Conservation (phyloP, 2,329 filamentous ascomycete genomes). For the Pseudogymnoascus sp. region DNA sequence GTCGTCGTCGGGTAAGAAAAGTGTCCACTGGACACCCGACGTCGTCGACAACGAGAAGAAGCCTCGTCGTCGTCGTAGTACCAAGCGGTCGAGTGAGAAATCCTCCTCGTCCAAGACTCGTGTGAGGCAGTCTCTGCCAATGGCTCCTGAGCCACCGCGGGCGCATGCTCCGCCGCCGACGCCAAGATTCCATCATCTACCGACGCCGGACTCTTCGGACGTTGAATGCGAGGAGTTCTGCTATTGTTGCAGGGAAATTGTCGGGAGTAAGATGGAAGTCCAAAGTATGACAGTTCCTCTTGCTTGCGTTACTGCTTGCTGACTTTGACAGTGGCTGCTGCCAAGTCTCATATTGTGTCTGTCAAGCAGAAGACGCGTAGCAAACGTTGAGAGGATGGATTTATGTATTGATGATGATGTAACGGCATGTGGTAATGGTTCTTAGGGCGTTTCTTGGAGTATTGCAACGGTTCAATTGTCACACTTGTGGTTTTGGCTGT, state of each 20-base stretch:
- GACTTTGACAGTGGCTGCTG: conserved; percentile 17
- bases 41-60: conserved; percentile 15
- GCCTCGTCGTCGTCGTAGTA: not conserved
- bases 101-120: not conserved
- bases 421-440: not conserved
- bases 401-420: conserved; percentile 4
- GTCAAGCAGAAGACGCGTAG: not conserved
- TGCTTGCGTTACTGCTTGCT: conserved; percentile 12
- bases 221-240: conserved; percentile 15
- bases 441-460: not conserved
- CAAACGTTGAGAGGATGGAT: not conserved
- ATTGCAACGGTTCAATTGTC: not conserved
- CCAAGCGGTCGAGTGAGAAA: not conserved
- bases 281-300: not conserved
- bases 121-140: not conserved
- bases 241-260: conserved; percentile 7
- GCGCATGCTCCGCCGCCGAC: conserved; percentile 17
- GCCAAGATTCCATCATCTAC: conserved; percentile 19
- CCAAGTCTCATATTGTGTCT: conserved; percentile 16
- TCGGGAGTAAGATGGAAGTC: not conserved
- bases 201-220: conserved; percentile 22
- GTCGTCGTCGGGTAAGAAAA: conserved; percentile 13
- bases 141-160: conserved; percentile 15
- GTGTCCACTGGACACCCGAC: conserved; percentile 17
- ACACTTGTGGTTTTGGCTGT: not conserved